Evolutionary conservation across 306 rosid genomes (phyloP).

Genomic region (Lathyrus tuberosus): DNA sequence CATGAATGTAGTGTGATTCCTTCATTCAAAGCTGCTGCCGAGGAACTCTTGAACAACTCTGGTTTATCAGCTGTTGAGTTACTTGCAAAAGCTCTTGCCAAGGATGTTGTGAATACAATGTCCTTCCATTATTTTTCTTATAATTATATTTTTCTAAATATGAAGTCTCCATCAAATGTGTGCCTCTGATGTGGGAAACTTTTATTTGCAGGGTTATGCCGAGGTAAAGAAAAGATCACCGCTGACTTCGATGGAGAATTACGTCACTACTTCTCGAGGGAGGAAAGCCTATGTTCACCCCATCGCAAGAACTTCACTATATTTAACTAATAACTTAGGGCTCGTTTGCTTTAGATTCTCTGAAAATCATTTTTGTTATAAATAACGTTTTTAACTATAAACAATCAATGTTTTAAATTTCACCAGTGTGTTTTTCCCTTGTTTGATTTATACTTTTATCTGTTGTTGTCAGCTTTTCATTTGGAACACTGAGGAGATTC

Average conservation of each 20-base stretch:
- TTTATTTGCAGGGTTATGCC: slow-evolving; percentile 67
- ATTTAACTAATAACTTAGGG: background rate
- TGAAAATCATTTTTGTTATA: no score
- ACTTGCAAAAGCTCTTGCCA: slow-evolving; percentile 91
- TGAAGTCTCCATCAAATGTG: background rate
- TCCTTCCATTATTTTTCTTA: background rate
- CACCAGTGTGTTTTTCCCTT: background rate
- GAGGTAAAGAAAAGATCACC: slow-evolving; percentile 88
- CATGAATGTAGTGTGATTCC: slow-evolving; percentile 69
- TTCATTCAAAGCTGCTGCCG: slow-evolving; percentile 83
- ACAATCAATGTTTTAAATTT: background rate
- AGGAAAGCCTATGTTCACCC: slow-evolving; percentile 67
- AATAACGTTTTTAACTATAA: no score
- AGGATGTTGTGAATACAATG: slow-evolving; percentile 66
- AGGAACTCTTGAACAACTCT: slow-evolving; percentile 69
- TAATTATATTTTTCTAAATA: background rate
- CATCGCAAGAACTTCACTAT: slow-evolving; percentile 59
- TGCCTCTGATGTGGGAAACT: slow-evolving; percentile 1
- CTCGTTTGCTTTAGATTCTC: no score
- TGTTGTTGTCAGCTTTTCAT: slow-evolving; percentile 58
- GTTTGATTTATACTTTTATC: slow-evolving; percentile 26
- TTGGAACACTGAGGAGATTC: slow-evolving; percentile 70
- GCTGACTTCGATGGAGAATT: slow-evolving; percentile 75
- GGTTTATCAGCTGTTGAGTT: slow-evolving; percentile 81
- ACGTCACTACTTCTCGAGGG: slow-evolving; percentile 63